Conservation (phyloP, 495 filamentous ascomycete species). For the Viridothelium virens region DNA sequence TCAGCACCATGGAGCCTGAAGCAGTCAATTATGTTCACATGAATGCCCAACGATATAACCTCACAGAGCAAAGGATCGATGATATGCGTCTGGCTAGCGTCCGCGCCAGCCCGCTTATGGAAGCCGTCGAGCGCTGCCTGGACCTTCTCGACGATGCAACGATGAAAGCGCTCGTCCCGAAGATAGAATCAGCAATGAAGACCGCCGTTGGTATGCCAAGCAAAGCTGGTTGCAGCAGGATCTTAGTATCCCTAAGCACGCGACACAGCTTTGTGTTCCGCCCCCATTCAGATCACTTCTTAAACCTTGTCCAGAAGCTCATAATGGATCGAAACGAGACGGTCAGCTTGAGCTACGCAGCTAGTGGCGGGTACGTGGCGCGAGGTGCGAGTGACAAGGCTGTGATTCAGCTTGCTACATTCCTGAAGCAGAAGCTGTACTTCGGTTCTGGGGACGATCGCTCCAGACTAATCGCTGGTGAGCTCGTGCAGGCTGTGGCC, state of each 20-base stretch:
- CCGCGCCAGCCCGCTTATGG: constrained; percentile 80
- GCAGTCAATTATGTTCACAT: constrained; percentile 86
- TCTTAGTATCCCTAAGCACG: constrained; percentile 80
- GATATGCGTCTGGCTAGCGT: constrained; percentile 71
- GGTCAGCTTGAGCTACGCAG: constrained; percentile 76
- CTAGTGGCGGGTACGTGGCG: constrained; percentile 75
- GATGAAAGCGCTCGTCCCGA: constrained; percentile 63
- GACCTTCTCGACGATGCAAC: constrained; percentile 71
- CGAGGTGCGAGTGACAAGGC: constrained; percentile 63
- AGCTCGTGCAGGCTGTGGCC: constrained; percentile 68
- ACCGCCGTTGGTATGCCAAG: constrained; percentile 82
- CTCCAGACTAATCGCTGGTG: constrained; percentile 64
- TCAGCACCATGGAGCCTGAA: constrained; percentile 81
- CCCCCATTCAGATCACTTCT: constrained; percentile 68
- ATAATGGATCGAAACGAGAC: constrained; percentile 86
- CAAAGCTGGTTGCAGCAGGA: constrained; percentile 80
- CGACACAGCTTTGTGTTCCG: constrained; percentile 64
- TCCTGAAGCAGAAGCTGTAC: constrained; percentile 60
- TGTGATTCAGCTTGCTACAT: constrained; percentile 57
- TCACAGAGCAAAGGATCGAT: constrained; percentile 78
- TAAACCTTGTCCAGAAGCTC: constrained; percentile 67
- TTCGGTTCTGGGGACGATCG: constrained; percentile 69
- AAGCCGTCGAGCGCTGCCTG: constrained; percentile 83
- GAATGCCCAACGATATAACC: constrained; percentile 76
- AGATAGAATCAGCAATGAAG: constrained; percentile 69